Evolutionary conservation across 2,329 filamentous ascomycete species (phyloP).

Genomic region (Sarocladiaceae sp.): DNA sequence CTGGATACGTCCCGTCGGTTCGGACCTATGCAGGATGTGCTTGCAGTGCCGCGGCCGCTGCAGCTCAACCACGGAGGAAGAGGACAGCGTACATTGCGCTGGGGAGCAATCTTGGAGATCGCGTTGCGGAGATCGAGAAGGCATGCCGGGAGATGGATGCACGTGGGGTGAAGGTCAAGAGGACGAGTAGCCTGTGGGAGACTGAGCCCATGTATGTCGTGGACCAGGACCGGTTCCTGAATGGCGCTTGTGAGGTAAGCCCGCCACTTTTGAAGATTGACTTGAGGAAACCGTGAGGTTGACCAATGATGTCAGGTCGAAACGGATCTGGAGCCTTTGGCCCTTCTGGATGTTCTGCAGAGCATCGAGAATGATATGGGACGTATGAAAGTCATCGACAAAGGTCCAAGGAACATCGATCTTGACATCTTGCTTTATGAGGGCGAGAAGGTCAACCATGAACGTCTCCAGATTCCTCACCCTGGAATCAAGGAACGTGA

Average conservation of each 20-base stretch:
- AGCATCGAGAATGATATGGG: constrained; percentile 77
- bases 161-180: constrained; percentile 66
- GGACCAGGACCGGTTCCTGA: constrained; percentile 84
- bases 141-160: constrained; percentile 76
- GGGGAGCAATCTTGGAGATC: constrained; percentile 88
- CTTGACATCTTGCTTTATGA: constrained; percentile 87
- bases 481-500: constrained; percentile 81
- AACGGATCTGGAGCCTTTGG: constrained; percentile 70
- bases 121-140: constrained; percentile 77
- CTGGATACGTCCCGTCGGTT: not conserved
- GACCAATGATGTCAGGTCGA: constrained; percentile 59
- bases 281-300: not conserved
- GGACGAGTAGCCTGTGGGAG: constrained; percentile 89
- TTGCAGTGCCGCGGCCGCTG: not conserved
- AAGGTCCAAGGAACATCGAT: constrained; percentile 92
- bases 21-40: not conserved
- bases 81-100: constrained; percentile 73
- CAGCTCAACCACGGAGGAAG: constrained; percentile 21
- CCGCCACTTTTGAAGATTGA: not conserved
- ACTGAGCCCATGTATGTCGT: constrained; percentile 95
- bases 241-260: constrained; percentile 86
- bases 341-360: constrained; percentile 77
- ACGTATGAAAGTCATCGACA: constrained; percentile 80
- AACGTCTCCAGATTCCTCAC: constrained; percentile 81
- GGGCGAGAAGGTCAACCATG: constrained; percentile 58